Percentiles rank a stretch among this genome's conserved stretches.
phyloP scores from a whole-genome alignment of 495 filamentous ascomycete species.

The Schizothecium vesticola region DNA sequence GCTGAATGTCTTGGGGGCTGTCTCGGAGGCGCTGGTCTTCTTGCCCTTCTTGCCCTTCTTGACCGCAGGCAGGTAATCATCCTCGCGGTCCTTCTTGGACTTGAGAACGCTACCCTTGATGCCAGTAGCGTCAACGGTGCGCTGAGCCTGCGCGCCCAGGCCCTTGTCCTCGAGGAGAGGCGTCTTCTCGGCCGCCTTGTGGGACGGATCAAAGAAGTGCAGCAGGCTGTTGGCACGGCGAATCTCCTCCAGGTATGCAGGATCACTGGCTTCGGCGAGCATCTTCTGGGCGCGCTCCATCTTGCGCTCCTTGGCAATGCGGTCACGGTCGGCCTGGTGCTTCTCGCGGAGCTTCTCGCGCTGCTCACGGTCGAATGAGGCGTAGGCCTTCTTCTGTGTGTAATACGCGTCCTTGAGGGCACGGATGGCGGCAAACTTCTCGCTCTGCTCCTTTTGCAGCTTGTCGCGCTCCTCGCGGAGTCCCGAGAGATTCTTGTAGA shows the following conservation, averaged over 20 bases:
- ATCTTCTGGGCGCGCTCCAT: slow-evolving; percentile 79
- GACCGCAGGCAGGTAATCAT: slow-evolving; percentile 76
- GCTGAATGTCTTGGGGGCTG: slow-evolving; percentile 65
- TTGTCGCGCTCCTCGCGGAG: slow-evolving; percentile 84
- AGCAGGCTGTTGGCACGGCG: slow-evolving; percentile 78
- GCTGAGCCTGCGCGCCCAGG: slow-evolving; percentile 62
- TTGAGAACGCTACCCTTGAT: slow-evolving; percentile 73
- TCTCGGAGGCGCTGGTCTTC: slow-evolving; percentile 44
- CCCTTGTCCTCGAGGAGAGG: slow-evolving; percentile 60
- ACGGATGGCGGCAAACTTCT: slow-evolving; percentile 72
- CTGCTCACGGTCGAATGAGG: slow-evolving; percentile 74
- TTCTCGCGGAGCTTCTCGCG: slow-evolving; percentile 58
- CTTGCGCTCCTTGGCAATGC: slow-evolving; percentile 73
- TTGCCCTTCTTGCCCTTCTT: slow-evolving; percentile 93
- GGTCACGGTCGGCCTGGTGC: slow-evolving; percentile 61
- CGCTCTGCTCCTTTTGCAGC: slow-evolving; percentile 74
- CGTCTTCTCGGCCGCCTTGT: slow-evolving; percentile 52
- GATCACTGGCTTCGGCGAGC: slow-evolving; percentile 84
- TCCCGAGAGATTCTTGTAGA: slow-evolving; percentile 76
- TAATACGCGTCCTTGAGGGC: slow-evolving; percentile 84
- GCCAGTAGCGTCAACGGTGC: slow-evolving; percentile 71
- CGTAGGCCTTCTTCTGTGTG: slow-evolving; percentile 66
- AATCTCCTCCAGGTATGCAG: slow-evolving; percentile 88
- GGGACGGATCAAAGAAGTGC: slow-evolving; percentile 80
- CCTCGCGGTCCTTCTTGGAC: slow-evolving; percentile 79